Conservation (phyloP, 192 early-diverging fungal species). For the Umbelopsis ramanniana region DNA sequence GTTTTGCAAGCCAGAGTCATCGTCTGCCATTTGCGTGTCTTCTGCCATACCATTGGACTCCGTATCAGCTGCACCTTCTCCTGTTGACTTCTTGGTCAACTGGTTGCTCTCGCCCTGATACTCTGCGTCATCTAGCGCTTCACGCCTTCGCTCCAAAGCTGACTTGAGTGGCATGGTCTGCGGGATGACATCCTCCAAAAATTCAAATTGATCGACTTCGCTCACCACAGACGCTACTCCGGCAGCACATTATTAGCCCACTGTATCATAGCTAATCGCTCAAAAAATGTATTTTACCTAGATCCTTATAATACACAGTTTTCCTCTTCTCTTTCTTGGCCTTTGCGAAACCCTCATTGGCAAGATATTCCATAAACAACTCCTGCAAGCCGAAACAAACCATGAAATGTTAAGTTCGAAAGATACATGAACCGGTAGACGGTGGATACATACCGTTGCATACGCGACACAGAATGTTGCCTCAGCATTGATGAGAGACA, state of each 20-base stretch:
- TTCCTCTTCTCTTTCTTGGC: conserved; percentile 72
- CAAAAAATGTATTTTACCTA: conserved; percentile 49
- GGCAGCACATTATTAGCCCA: not conserved
- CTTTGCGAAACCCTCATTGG: conserved; percentile 62
- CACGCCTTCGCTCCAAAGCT: conserved; percentile 45
- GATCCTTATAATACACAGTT: conserved; percentile 73
- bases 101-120: conserved; percentile 19
- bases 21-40: not conserved
- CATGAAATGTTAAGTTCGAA: not conserved
- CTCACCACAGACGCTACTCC: conserved; percentile 37
- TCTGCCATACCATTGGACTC: conserved; percentile 3
- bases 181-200: conserved; percentile 50
- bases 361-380: conserved; percentile 70
- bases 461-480: conserved; percentile 66
- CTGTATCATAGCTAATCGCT: too few species aligned
- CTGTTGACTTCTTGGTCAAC: conserved; percentile 27
- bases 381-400: conserved; percentile 54
- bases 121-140: conserved; percentile 42
- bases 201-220: conserved; percentile 41
- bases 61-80: conserved; percentile 34
- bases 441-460: conserved; percentile 57
- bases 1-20: not conserved
- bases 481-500: conserved; percentile 68
- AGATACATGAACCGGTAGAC: too few species aligned
- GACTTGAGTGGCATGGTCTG: conserved; percentile 48